Percentiles rank a stretch among this genome's conserved stretches.
Conservation (phyloP, 139 green algal species). For the Chlamydomonas applanata region DNA sequence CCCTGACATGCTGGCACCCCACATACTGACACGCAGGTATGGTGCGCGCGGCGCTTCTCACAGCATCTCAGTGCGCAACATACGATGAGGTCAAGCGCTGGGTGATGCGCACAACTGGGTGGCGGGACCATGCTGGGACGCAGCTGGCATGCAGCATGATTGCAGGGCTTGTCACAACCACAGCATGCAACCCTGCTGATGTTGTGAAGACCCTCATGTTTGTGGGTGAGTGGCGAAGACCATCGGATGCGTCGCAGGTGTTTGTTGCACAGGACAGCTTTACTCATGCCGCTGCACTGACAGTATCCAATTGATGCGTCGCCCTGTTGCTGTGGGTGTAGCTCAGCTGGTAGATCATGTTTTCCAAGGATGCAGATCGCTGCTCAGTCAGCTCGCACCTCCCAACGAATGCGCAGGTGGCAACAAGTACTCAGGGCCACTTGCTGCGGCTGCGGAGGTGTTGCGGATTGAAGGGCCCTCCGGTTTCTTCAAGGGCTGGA, state of each 20-base stretch:
- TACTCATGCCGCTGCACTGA: too few species aligned
- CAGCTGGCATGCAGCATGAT: conserved; percentile 49
- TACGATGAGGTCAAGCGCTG: conserved; percentile 60
- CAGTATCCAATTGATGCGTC: too few species aligned
- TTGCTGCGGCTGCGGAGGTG: conserved; percentile 19
- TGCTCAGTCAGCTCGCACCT: too few species aligned
- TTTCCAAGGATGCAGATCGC: too few species aligned
- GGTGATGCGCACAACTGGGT: conserved; percentile 31
- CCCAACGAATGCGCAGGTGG: too few species aligned
- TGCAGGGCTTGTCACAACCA: conserved; percentile 68
- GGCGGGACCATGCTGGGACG: conserved; percentile 33
- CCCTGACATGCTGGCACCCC: not conserved
- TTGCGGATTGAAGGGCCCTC: conserved; percentile 24
- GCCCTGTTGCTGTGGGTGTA: too few species aligned
- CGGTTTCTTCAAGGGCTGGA: conserved; percentile 64
- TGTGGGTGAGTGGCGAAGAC: conserved; percentile 31
- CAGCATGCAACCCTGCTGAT: conserved; percentile 68
- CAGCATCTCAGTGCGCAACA: conserved; percentile 54
- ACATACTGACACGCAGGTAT: conserved; percentile 9
- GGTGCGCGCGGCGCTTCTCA: conserved; percentile 41
- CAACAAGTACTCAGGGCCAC: conserved; percentile 19
- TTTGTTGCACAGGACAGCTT: too few species aligned
- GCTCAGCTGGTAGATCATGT: too few species aligned
- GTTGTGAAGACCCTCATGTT: conserved; percentile 70
- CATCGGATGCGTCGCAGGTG: too few species aligned